These are phyloP conservation scores for Stellera chamaejasme DNA, from an alignment of 345 rosid genomes.

Conservation along the genomic window DNA sequence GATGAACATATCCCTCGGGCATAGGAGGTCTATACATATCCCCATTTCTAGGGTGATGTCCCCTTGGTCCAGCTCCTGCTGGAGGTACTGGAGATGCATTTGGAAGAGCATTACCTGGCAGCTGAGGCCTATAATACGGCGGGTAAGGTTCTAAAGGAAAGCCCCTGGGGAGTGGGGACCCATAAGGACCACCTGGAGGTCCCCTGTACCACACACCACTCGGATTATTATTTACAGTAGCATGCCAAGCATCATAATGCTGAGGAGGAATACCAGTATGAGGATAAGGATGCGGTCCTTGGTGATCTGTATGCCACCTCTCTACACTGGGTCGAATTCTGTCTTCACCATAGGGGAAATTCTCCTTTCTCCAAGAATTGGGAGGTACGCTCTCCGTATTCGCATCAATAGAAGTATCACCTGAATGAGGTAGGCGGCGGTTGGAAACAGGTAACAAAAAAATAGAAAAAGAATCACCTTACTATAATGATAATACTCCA, in stretches of 20 bases:
- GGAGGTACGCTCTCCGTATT: conserved; percentile 31
- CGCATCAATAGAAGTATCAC: conserved; percentile 30
- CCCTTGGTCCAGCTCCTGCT: conserved; percentile 66
- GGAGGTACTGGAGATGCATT: conserved; percentile 51
- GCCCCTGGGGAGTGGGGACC: conserved; percentile 66
- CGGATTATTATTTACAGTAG: conserved; percentile 72
- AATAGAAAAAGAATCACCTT: conserved; percentile 9
- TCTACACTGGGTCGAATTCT: conserved; percentile 41
- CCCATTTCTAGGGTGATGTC: conserved; percentile 58
- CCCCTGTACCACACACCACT: conserved; percentile 91
- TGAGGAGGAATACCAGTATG: conserved; percentile 53
- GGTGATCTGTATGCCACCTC: conserved; percentile 64
- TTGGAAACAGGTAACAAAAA: conserved; percentile 1
- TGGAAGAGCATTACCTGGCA: conserved; percentile 39
- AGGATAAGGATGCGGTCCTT: conserved; percentile 51
- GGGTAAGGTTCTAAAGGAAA: conserved; percentile 86
- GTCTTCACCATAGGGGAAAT: conserved; percentile 47
- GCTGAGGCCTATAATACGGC: conserved; percentile 67
- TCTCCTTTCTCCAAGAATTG: conserved; percentile 68
- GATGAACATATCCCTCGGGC: conserved; percentile 64
- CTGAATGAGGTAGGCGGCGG: conserved; percentile 10
- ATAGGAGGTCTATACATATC: conserved; percentile 74
- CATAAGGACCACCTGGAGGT: conserved; percentile 75
- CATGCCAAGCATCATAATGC: conserved; percentile 73
- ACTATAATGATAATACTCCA: conserved; percentile 4